Percentiles rank a stretch among this genome's conserved stretches.
Evolutionary conservation across 257 asterid species (phyloP).

Genomic region (Apocynum venetum): DNA sequence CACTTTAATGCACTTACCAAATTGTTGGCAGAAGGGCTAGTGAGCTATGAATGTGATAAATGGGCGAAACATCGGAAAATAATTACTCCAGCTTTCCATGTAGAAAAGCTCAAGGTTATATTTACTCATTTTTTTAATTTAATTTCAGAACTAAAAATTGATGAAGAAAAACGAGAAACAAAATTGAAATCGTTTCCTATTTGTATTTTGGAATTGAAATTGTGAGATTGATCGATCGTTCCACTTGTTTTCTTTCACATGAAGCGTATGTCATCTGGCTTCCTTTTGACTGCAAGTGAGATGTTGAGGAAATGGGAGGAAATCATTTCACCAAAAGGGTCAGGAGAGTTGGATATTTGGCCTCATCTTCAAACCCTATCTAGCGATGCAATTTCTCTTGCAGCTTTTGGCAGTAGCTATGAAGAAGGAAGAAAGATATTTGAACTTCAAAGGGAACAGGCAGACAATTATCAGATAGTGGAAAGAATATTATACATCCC

Average conservation of each 20-base stretch:
- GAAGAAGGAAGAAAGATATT: conserved; percentile 47
- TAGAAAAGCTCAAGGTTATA: conserved; percentile 26
- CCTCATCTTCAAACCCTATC: conserved; percentile 35
- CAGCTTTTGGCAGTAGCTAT: conserved; percentile 50
- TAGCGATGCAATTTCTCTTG: conserved; percentile 40
- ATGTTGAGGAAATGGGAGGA: conserved; percentile 43
- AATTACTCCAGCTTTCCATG: conserved; percentile 29
- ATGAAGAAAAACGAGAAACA: not conserved
- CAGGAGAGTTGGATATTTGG: conserved; percentile 41
- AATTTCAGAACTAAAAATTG: no score
- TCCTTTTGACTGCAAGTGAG: conserved; percentile 31
- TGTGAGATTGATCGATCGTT: not conserved
- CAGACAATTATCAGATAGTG: conserved; percentile 18
- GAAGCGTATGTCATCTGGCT: conserved; percentile 46
- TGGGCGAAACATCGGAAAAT: conserved; percentile 27
- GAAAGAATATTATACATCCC: conserved; percentile 30
- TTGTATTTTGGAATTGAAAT: no score
- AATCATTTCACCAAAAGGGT: conserved; percentile 17
- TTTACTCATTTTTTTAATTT: not conserved
- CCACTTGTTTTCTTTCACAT: not conserved
- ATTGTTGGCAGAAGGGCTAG: conserved; percentile 14
- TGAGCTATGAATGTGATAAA: conserved; percentile 13
- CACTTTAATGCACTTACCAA: conserved; percentile 12
- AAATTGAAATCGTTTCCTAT: no score
- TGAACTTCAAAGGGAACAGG: conserved; percentile 40